Conservation (phyloP, 495 filamentous ascomycete genomes). For the Acidomyces sp. region DNA sequence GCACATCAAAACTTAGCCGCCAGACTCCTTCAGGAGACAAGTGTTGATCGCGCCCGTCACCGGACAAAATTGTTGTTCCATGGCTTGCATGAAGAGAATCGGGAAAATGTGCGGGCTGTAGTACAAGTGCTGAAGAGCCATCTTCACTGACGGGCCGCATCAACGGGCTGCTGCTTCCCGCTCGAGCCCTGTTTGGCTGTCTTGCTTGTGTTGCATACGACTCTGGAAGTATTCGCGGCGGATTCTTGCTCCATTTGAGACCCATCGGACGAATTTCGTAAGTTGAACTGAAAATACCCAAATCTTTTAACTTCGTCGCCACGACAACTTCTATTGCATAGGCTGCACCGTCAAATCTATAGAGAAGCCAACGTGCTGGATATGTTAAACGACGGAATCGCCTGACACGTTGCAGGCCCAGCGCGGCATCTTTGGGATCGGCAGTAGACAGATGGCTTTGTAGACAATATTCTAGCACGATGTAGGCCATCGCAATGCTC, state of each 20-base stretch:
- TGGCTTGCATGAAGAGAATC: background rate
- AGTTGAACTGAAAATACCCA: background rate
- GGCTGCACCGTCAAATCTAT: constrained; percentile 1
- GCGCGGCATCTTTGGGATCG: constrained; percentile 5
- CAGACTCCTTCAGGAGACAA: background rate
- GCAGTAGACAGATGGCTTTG: constrained; percentile 26
- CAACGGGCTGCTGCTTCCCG: background rate
- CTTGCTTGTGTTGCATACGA: background rate
- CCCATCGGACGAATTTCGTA: constrained; percentile 2
- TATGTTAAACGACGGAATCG: constrained; percentile 3
- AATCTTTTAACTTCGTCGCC: background rate
- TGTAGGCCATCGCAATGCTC: constrained; percentile 26
- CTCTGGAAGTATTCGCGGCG: too few relatives aligned
- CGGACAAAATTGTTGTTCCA: background rate
- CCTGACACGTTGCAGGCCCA: constrained; percentile 3
- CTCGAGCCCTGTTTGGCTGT: background rate
- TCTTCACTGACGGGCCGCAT: background rate
- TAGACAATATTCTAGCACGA: constrained; percentile 27
- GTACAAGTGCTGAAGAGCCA: background rate
- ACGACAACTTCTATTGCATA: background rate
- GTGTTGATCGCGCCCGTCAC: background rate
- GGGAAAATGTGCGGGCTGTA: background rate
- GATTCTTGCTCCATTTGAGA: constrained; percentile 1
- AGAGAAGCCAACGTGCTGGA: constrained; percentile 2
- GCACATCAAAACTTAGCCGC: background rate